phyloP scores from a whole-genome alignment of 1,284 basidiomycete species.

The Cutaneotrichosporon daszewskae region DNA sequence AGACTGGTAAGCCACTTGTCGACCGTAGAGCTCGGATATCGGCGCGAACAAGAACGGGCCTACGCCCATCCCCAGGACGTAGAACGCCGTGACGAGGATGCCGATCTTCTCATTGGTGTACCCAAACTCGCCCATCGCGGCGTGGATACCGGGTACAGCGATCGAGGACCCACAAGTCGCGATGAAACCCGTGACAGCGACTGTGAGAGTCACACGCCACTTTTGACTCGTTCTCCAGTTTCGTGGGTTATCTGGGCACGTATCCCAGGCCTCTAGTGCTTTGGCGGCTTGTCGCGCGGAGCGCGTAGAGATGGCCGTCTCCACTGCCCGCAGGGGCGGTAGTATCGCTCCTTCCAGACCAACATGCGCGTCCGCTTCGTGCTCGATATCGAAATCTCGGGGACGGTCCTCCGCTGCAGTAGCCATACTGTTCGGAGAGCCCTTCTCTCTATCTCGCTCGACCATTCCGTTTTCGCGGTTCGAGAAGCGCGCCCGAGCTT shows the following conservation, averaged over 20 bases:
- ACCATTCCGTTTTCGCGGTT: too few relatives aligned
- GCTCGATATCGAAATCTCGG: background rate
- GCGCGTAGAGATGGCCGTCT: slow-evolving; percentile 16
- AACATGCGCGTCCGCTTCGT: background rate
- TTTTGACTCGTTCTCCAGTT: slow-evolving; percentile 34
- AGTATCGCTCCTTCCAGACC: background rate
- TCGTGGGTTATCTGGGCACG: slow-evolving; percentile 31
- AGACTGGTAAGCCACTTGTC: slow-evolving; percentile 45
- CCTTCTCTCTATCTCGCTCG: too few relatives aligned
- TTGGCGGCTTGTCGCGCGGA: slow-evolving; percentile 25
- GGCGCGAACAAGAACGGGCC: slow-evolving; percentile 51
- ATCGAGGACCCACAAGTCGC: slow-evolving; percentile 41
- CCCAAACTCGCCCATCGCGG: slow-evolving; percentile 32
- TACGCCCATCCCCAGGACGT: slow-evolving; percentile 44
- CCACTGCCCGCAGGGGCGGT: slow-evolving; percentile 10
- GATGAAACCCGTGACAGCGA: slow-evolving; percentile 42
- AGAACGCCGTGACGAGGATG: slow-evolving; percentile 34
- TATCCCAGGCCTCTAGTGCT: slow-evolving; percentile 24
- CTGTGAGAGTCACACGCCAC: slow-evolving; percentile 31
- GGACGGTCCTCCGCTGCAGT: too few relatives aligned
- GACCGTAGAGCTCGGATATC: slow-evolving; percentile 48
- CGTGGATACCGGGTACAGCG: slow-evolving; percentile 38
- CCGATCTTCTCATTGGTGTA: slow-evolving; percentile 35
- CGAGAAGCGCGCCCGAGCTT: too few relatives aligned
- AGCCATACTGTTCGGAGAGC: too few relatives aligned